phyloP scores from a whole-genome alignment of 2,329 filamentous ascomycete genomes.

The Phialophora macrospora region DNA sequence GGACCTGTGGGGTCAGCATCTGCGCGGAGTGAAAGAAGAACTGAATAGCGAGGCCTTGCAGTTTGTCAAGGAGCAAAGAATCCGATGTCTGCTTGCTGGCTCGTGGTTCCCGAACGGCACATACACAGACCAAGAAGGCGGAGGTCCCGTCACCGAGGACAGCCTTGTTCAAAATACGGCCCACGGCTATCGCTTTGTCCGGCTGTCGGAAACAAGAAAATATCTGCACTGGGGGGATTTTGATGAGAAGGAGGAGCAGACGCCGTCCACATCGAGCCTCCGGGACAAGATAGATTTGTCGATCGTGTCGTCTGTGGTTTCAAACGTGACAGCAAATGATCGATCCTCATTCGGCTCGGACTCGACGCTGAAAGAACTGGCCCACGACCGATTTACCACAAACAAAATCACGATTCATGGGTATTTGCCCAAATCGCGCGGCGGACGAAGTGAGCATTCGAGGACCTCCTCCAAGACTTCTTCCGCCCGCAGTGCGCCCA shows the following conservation, averaged over 20 bases:
- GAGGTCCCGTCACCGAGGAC: conserved; percentile 49
- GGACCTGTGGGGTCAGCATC: conserved; percentile 88
- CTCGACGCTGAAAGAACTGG: conserved; percentile 31
- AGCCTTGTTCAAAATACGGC: conserved; percentile 46
- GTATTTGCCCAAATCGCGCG: conserved; percentile 52
- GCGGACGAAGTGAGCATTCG: conserved; percentile 43
- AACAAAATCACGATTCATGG: conserved; percentile 94
- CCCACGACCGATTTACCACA: conserved; percentile 53
- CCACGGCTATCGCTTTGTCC: conserved; percentile 78
- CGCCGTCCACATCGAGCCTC: conserved; percentile 55
- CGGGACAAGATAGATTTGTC: conserved; percentile 71
- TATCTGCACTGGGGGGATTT: conserved; percentile 92
- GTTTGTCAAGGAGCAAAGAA: conserved; percentile 95
- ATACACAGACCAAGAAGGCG: conserved; percentile 49
- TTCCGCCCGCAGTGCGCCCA: conserved; percentile 42
- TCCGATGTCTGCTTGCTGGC: conserved; percentile 84
- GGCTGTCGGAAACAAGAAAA: conserved; percentile 86
- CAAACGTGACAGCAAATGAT: conserved; percentile 74
- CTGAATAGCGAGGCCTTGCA: conserved; percentile 88
- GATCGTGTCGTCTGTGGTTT: conserved; percentile 88
- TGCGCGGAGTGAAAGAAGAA: conserved; percentile 88
- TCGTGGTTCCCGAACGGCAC: conserved; percentile 76
- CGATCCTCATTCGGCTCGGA: conserved; percentile 32
- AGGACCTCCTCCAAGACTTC: conserved; percentile 40
- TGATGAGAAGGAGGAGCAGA: conserved; percentile 63